Conservation (phyloP, 352 stramenopile species). For the Blastocystis sp. region DNA sequence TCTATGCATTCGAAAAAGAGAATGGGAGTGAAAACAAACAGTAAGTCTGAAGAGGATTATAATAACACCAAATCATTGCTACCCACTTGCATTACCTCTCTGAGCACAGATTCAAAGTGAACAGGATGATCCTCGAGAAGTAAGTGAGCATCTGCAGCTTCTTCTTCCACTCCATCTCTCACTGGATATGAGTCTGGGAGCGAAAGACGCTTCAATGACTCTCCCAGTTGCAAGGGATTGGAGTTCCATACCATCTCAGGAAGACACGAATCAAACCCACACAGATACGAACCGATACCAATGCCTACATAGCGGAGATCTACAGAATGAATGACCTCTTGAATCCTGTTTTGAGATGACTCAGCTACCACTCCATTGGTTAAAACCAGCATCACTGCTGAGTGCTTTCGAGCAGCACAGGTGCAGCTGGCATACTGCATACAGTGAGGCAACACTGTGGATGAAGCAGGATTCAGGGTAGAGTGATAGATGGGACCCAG, state of each 20-base stretch:
- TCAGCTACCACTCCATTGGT: background rate
- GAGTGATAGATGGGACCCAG: background rate
- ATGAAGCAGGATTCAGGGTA: background rate
- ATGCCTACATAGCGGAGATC: background rate
- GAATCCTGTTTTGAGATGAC: background rate
- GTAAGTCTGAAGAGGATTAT: no score
- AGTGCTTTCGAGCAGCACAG: background rate
- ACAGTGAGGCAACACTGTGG: background rate
- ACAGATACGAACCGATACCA: slow-evolving; percentile 7
- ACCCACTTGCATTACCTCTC: no score
- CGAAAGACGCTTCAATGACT: background rate
- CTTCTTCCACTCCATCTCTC: no score
- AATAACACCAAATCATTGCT: no score
- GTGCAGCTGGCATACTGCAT: background rate
- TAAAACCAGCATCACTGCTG: background rate
- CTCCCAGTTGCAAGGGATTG: background rate
- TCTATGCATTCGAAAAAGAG: no score
- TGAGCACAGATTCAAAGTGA: no score
- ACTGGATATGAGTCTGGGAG: no score
- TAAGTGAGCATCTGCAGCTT: no score
- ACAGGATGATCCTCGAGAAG: no score
- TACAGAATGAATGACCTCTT: background rate
- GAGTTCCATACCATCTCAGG: background rate
- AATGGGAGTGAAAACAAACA: no score
- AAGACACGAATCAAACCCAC: background rate